Percentiles rank a stretch among this genome's conserved stretches.
Evolutionary conservation across 169 alveolate genomes (phyloP).

Genomic region (Plasmodium vivax): DNA sequence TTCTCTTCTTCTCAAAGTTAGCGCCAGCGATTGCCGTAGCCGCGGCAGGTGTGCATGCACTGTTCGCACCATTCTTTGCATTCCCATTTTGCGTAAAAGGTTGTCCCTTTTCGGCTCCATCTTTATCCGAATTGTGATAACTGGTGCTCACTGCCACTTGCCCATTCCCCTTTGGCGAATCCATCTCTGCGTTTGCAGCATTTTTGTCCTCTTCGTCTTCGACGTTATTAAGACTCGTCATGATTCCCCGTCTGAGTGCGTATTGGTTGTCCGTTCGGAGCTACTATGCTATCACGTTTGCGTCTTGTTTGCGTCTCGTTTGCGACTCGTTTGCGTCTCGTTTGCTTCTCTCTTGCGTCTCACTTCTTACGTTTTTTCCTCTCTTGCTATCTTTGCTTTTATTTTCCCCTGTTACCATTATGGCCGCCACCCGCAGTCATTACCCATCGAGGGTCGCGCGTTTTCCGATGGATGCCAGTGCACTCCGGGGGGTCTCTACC

Average conservation of each 20-base stretch:
- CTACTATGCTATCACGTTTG: neutral
- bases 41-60: neutral
- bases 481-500: neutral
- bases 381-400: neutral
- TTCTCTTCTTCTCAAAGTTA: constrained; percentile 26
- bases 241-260: neutral
- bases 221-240: constrained; percentile 3
- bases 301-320: neutral
- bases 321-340: neutral
- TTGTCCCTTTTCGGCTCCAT: neutral
- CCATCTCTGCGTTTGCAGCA: neutral
- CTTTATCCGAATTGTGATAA: neutral
- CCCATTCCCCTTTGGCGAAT: neutral
- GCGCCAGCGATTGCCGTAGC: neutral
- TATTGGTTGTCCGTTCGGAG: neutral
- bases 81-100: neutral
- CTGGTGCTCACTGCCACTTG: neutral
- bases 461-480: neutral
- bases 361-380: neutral
- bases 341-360: neutral
- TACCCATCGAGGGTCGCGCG: neutral
- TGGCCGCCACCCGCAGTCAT: neutral
- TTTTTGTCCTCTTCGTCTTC: neutral
- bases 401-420: neutral
- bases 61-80: neutral